Percentiles rank a stretch among this genome's conserved stretches.
phyloP scores from a whole-genome alignment of 192 early-diverging fungal genomes.

The Umbelopsis vinacea region DNA sequence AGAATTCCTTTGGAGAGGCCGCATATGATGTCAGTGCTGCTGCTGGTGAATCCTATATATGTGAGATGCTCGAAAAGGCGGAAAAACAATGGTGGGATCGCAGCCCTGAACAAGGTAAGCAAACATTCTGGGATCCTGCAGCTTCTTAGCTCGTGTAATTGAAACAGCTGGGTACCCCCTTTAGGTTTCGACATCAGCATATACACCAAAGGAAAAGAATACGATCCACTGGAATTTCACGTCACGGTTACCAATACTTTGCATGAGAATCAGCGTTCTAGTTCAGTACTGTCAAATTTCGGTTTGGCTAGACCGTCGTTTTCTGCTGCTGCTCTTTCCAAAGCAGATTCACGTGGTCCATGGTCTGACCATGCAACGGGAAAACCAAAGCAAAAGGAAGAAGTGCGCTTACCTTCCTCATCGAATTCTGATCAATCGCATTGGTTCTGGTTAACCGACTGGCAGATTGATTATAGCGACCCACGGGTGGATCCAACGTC shows the following conservation, averaged over 20 bases:
- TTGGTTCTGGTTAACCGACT: slow-evolving; percentile 87
- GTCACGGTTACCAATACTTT: slow-evolving; percentile 61
- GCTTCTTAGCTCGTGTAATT: too few species aligned
- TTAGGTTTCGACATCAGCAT: slow-evolving; percentile 26
- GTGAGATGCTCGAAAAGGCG: slow-evolving; percentile 64
- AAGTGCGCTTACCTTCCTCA: slow-evolving; percentile 53
- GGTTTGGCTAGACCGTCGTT: slow-evolving; percentile 57
- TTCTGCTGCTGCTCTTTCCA: slow-evolving; percentile 48
- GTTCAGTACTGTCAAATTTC: slow-evolving; percentile 47
- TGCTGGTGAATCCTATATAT: slow-evolving; percentile 65
- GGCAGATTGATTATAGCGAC: slow-evolving; percentile 69
- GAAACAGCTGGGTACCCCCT: background rate
- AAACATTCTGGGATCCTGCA: too few species aligned
- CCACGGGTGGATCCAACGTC: slow-evolving; percentile 60
- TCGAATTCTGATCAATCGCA: slow-evolving; percentile 34
- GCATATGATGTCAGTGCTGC: slow-evolving; percentile 81
- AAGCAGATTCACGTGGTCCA: slow-evolving; percentile 59
- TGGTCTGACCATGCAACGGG: slow-evolving; percentile 65
- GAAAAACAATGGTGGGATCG: slow-evolving; percentile 44
- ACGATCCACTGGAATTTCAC: slow-evolving; percentile 55
- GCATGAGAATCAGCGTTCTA: slow-evolving; percentile 72
- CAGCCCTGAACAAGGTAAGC: background rate
- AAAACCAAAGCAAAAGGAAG: slow-evolving; percentile 49
- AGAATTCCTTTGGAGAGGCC: slow-evolving; percentile 69
- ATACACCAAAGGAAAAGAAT: slow-evolving; percentile 29